Evolutionary conservation across 495 filamentous ascomycete genomes (phyloP).

Genomic region (Penicillium ochrochloron): DNA sequence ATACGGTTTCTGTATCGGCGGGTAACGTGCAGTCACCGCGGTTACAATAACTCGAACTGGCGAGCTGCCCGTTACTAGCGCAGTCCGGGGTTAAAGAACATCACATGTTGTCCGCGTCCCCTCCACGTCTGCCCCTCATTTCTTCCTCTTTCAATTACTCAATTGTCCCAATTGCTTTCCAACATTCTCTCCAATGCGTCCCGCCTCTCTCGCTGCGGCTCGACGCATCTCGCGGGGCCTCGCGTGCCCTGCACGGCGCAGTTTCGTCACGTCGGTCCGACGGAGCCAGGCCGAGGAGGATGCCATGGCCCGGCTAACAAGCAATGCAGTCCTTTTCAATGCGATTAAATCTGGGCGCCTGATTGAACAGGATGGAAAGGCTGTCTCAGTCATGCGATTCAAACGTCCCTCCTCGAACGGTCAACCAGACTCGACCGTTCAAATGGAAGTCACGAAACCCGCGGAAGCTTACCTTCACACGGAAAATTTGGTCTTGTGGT

Average conservation of each 20-base stretch:
- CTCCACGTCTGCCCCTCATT: not conserved
- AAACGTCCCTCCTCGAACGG: not conserved
- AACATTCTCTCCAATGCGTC: constrained; percentile 19
- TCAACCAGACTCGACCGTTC: not conserved
- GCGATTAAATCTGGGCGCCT: not conserved
- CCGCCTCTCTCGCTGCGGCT: constrained; percentile 6
- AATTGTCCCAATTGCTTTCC: constrained; percentile 1
- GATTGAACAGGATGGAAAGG: constrained; percentile 2
- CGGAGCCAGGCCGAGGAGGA: constrained; percentile 8
- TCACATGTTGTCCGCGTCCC: constrained; percentile 13
- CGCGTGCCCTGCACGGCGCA: constrained; percentile 13
- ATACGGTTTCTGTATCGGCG: not conserved
- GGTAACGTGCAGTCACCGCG: constrained; percentile 1
- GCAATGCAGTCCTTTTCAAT: not conserved
- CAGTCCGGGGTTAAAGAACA: constrained; percentile 11
- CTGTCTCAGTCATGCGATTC: not conserved
- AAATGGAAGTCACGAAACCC: constrained; percentile 1
- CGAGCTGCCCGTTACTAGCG: constrained; percentile 3
- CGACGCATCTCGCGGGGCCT: constrained; percentile 18
- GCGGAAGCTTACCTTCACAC: constrained; percentile 8
- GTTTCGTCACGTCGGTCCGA: constrained; percentile 19
- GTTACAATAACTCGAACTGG: constrained; percentile 6
- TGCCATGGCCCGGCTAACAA: not conserved
- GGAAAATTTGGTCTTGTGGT: constrained; percentile 13
- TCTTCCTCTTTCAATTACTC: not conserved